Conservation (phyloP, 495 filamentous ascomycete genomes). For the Opeltia flavorubescens region DNA sequence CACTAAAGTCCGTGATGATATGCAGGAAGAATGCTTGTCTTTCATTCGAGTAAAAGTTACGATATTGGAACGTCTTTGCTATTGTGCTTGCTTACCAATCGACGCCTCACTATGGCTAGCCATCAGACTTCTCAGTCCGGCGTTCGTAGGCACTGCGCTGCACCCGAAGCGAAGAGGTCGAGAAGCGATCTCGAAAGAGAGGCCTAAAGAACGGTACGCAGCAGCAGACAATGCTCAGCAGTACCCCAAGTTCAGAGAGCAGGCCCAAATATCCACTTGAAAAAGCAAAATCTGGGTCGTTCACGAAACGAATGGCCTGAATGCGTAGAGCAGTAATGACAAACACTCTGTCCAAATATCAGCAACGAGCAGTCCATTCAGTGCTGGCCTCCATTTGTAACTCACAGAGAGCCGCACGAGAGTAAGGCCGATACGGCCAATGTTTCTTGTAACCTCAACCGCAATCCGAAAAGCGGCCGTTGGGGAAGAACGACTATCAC, state of each 20-base stretch:
- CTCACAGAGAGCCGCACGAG: conserved; percentile 4
- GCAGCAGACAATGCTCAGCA: conserved; percentile 12
- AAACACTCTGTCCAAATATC: conserved; percentile 9
- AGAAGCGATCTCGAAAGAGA: too few relatives aligned
- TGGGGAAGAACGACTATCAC: conserved; percentile 7
- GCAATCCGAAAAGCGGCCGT: not conserved
- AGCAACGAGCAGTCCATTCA: not conserved
- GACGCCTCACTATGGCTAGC: too few relatives aligned
- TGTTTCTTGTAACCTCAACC: not conserved
- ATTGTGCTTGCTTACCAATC: too few relatives aligned
- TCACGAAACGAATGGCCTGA: conserved; percentile 13
- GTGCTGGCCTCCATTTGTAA: not conserved
- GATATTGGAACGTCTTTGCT: too few relatives aligned
- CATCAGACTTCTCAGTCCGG: too few relatives aligned
- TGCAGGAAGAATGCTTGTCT: too few relatives aligned
- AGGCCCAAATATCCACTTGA: conserved; percentile 18
- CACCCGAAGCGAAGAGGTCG: too few relatives aligned
- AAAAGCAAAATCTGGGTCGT: conserved; percentile 16
- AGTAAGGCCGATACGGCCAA: not conserved
- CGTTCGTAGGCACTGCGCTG: too few relatives aligned
- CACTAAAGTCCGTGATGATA: too few relatives aligned
- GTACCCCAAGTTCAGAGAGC: conserved; percentile 15
- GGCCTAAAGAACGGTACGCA: not conserved
- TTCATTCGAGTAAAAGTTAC: too few relatives aligned
- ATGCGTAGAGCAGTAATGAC: conserved; percentile 18